Percentiles rank a stretch among this genome's conserved stretches.
These are phyloP conservation scores for Sungouiella thailandica DNA, from an alignment of 805 yeast species.

Conservation along the genomic window DNA sequence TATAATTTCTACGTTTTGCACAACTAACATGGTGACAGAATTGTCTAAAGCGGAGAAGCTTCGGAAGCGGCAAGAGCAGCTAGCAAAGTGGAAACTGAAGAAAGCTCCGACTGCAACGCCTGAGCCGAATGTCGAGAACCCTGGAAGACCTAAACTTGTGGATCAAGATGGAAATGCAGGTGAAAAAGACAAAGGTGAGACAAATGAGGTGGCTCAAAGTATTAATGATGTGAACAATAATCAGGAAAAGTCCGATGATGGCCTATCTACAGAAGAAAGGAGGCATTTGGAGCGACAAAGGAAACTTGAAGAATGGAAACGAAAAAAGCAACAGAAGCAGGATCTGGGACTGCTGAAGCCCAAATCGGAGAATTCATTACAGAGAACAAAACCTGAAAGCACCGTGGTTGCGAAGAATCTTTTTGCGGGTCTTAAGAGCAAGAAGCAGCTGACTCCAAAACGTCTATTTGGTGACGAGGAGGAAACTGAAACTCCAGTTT, in stretches of 20 bases:
- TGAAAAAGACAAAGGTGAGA: no score
- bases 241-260: no score
- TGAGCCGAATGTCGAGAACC: background rate
- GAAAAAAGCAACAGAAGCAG: slow-evolving; percentile 12
- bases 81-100: slow-evolving; percentile 58
- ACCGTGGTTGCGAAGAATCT: slow-evolving; percentile 3
- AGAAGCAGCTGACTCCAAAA: background rate
- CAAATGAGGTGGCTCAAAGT: no score
- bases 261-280: slow-evolving; percentile 3
- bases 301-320: slow-evolving; percentile 17
- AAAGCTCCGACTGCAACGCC: slow-evolving; percentile 29
- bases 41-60: slow-evolving; percentile 28
- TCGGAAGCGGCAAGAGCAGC: slow-evolving; percentile 43
- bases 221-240: no score
- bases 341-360: background rate
- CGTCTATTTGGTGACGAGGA: slow-evolving; percentile 23
- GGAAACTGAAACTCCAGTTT: slow-evolving; percentile 14
- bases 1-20: no score
- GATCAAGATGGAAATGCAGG: no score
- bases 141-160: background rate
- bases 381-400: slow-evolving; percentile 44
- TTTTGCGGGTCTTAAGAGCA: background rate
- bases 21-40: slow-evolving; percentile 15
- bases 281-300: slow-evolving; percentile 11
- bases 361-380: slow-evolving; percentile 39